Evolutionary conservation across 1,139 yeast genomes (phyloP), one percentile per base, ranked within the genome.

Genomic region (Geotrichum klebahnii): DNA sequence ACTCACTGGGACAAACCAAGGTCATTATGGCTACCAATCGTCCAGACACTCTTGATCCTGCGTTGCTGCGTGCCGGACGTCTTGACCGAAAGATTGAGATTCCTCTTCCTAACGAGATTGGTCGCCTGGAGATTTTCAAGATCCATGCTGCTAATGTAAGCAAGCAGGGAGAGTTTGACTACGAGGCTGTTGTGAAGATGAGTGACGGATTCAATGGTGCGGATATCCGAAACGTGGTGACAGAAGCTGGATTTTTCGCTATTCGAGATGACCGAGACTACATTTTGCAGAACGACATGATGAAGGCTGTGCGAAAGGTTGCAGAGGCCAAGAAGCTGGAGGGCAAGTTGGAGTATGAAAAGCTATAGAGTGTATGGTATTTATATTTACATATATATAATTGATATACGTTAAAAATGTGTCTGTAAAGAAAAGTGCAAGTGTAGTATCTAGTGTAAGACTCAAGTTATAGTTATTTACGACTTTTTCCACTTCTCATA

Each of bases 121-220:
- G 98, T 40, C 80, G 98, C 62, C 74, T 90, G 58, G 97, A 92
- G 67, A 84, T 94, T 61, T 89, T 90, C 74, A 94, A 94, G 71
- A 92, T 94, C 64, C 98, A 94, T 68, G 82, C 96, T 1, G 68
- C 88, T 17, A 80, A 83, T 57, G 95, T 94, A 47, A 78, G 85
- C 54, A 92, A 92, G 67, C 86, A 82, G 58, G 99, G 98, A 54
- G 98, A 94, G 61, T 85, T 94, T 68, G 98, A 94, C 72, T 89
- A 87, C 61, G 98, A 94, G 71, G 96, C 97, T 19, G 85, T 89
- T 36, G 97, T 92, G 35, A 90, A 92, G 72, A 89, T 92, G 97
- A 84, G 95, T 69, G 98, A 94, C 70, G 98, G 98, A 1, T 92
- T 94, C 72, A 94, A 94, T 69, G 99, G 99, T 71, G 98, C 98